A percentile compares a stretch with the other conserved stretches of the same genome.
Conservation (phyloP, 2,329 filamentous ascomycete genomes). For the Camillea tinctor region DNA sequence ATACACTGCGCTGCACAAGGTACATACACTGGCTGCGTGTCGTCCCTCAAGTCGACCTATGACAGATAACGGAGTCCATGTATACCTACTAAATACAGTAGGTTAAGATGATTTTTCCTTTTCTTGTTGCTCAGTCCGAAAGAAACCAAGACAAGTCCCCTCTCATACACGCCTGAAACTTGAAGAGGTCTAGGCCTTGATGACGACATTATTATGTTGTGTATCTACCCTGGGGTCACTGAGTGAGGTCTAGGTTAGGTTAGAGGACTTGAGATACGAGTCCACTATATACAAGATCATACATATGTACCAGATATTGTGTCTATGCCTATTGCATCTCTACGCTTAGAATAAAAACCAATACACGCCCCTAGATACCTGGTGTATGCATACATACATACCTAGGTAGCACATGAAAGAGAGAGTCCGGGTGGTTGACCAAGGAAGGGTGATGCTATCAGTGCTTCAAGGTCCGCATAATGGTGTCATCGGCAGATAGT, state of each 20-base stretch:
- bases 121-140: not conserved
- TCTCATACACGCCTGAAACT: not conserved
- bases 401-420: no score
- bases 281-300: not conserved
- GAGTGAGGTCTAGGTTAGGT: no score
- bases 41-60: not conserved
- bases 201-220: not conserved
- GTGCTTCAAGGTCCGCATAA: not conserved
- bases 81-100: not conserved
- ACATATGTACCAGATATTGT: not conserved
- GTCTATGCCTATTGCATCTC: not conserved
- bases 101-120: not conserved
- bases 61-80: not conserved
- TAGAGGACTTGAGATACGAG: no score
- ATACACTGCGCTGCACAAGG: no score
- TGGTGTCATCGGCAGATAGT: not conserved
- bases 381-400: no score
- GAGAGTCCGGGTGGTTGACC: not conserved
- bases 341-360: no score
- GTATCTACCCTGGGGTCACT: no score
- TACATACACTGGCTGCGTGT: not conserved
- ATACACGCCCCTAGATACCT: no score
- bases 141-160: not conserved
- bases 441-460: not conserved
- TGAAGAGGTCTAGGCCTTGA: not conserved